Evolutionary conservation across 129 eudicot genomes (phyloP).

Genomic region (Silybum marianum): DNA sequence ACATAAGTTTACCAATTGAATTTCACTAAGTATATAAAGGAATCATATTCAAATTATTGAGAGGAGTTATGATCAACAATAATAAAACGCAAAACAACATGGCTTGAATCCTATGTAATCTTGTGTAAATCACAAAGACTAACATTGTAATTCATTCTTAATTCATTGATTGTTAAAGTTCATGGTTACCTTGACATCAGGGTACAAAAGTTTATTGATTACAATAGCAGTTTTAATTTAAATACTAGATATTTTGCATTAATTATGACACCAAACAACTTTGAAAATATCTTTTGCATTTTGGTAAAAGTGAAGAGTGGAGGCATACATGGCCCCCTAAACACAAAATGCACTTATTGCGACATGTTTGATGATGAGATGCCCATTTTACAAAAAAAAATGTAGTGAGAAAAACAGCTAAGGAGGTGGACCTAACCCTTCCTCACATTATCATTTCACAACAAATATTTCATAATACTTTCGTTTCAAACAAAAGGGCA

Average conservation of each 20-base stretch:
- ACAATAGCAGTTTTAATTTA: no score
- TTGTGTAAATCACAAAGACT: not conserved
- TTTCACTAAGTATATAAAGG: no score
- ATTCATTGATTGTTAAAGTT: not conserved
- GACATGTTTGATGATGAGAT: not conserved
- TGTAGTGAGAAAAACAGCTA: not conserved
- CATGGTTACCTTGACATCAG: not conserved
- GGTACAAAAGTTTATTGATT: not conserved
- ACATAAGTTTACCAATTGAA: no score
- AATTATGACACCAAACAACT: not conserved
- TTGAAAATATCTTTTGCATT: not conserved
- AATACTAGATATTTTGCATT: not conserved
- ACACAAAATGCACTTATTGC: not conserved
- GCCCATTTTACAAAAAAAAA: not conserved
- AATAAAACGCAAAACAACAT: no score
- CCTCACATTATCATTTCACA: not conserved
- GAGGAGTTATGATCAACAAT: no score
- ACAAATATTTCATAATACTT: not conserved
- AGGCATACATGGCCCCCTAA: not conserved
- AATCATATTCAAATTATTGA: no score
- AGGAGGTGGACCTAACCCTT: not conserved
- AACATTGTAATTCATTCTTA: no score
- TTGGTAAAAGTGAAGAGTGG: not conserved
- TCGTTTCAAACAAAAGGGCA: not conserved
- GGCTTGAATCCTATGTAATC: not conserved